Base-by-base conservation (phyloP, 352 stramenopile species). In the Phytophthora foliorum region DNA sequence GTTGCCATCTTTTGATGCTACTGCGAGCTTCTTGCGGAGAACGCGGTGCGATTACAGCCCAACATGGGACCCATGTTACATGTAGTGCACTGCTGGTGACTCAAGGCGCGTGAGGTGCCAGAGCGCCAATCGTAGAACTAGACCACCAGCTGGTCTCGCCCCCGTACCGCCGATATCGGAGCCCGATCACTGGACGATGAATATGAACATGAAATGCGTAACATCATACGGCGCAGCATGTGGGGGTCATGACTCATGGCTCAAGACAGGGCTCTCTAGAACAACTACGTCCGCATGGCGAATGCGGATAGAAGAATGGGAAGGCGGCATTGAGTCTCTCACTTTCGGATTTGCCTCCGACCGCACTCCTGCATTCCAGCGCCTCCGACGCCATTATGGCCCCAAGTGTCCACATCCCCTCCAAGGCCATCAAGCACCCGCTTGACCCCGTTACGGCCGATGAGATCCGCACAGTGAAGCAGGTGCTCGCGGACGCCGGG, bases 401-500 rank as follows among this genome's bases (percentile, higher is more conserved):
- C 57, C 67, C 67, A 31, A 72, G 67, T 75, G 62, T 57, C 42
- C 36, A 72, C 56, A 54, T 46, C 46, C 36, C 54, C 8, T 58
- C 54, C 61, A 74, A 57, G 27, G 50, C 62, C 3, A 58, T 72
- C 42, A 73, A 72, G 29, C 75, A 86, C 46, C 78, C 78, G 17
- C 73, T 86, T n/a, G 78, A 84, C 45, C 78, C 78, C 16, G 67
- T 86, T 63, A 80, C 78, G 16, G 54, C 73, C 32, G 67, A 80
- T 27, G 78, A 86, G 64, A 70, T 86, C 44, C 59, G 65, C 46
- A 69, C 44, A n/a, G 62, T 77, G 46, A 86, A 84, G 57, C 72
- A 84, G 62, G 67, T 86, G 42, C 65, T 84, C 17, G 73, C 67
- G 7, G 75, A 81, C 9, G 62, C 61, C 17, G 78, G 75, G n/a